Evolutionary conservation across 2,329 filamentous ascomycete genomes (phyloP), one percentile per base, ranked within the genome.

Genomic region (Aureobasidium sp.): DNA sequence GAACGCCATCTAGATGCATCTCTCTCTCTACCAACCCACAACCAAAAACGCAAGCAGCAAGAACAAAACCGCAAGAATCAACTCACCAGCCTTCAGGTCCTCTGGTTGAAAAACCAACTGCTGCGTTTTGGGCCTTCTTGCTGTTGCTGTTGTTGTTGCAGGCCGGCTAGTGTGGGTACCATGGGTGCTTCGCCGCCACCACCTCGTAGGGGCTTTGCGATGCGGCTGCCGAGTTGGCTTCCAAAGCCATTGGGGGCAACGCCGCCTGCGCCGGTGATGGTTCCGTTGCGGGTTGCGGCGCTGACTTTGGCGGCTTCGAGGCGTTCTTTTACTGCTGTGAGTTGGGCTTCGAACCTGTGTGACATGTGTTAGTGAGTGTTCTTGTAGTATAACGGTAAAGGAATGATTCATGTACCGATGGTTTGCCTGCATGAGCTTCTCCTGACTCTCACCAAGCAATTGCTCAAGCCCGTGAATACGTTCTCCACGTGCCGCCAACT

Each of bases 401-500:
- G 14, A 14, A 29, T 17, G 11, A 6, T 51, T 27, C 53, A 79
- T 84, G 63, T 84, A 96, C 93, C 94, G 87, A 74, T 97, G 91
- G 70, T 96, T 98, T 35, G 93, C 90, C 57, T 91, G 86, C 27
- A 91, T 95, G 68, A 98, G 80, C 76, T 98, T 98, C 77, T 98
- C 93, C 74, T 98, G 93, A 66, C 89, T 95, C 70, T 98, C 93
- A 70, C 95, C 90, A 63, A 98, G 79, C 65, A 98, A 75, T 65
- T 81, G 85, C 74, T 98, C 93, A 40, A 98, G 77, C 68, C 88
- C 94, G 70, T 94, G 85, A 68, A 98, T 98, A 55, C 93, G 86
- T 77, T 98, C 93, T 67, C 97, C 97, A 62, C 93, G 80, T 21
- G 93, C 93, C 69, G 95, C 94, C 58, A 98, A 79, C 73, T 98